Percentiles rank a stretch among this genome's conserved stretches.
phyloP scores from a whole-genome alignment of 148 eudicot species.

The Chenopodium album region DNA sequence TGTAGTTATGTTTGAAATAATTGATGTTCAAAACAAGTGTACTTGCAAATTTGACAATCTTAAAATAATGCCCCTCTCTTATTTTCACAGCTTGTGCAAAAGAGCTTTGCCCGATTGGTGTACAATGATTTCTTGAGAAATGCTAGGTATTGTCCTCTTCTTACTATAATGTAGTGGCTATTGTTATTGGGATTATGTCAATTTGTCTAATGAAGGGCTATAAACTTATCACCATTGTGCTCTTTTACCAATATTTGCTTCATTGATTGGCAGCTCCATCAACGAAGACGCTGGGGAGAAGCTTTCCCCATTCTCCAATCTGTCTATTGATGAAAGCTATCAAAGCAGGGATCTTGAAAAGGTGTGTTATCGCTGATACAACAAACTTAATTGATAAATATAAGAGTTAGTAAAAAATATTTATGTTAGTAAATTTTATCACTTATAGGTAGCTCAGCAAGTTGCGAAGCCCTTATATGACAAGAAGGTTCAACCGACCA shows the following conservation, averaged over 20 bases:
- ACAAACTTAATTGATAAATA: not conserved
- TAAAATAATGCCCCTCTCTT: not conserved
- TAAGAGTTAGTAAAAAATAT: not conserved
- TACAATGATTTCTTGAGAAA: constrained; percentile 78
- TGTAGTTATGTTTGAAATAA: constrained; percentile 3
- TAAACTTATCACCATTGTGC: not conserved
- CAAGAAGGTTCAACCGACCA: constrained; percentile 73
- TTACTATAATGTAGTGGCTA: not conserved
- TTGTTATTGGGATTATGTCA: not conserved
- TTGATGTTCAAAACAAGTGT: not conserved
- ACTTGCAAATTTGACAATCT: constrained; percentile 1
- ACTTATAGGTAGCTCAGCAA: constrained; percentile 69
- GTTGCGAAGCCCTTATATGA: constrained; percentile 82
- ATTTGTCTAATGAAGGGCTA: not conserved
- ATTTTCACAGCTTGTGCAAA: constrained; percentile 92
- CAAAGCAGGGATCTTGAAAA: constrained; percentile 98
- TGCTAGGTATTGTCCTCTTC: constrained; percentile 56
- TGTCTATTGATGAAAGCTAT: constrained; percentile 77
- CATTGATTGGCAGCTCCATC: constrained; percentile 55
- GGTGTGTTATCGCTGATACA: constrained; percentile 39
- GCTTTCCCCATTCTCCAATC: constrained; percentile 69
- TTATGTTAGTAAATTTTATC: not conserved
- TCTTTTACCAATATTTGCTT: constrained; percentile 13
- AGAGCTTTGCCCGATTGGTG: constrained; percentile 82
- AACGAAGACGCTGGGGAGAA: constrained; percentile 76